phyloP scores from a whole-genome alignment of 176 grass and related monocot species.

The Triticum timopheevii region DNA sequence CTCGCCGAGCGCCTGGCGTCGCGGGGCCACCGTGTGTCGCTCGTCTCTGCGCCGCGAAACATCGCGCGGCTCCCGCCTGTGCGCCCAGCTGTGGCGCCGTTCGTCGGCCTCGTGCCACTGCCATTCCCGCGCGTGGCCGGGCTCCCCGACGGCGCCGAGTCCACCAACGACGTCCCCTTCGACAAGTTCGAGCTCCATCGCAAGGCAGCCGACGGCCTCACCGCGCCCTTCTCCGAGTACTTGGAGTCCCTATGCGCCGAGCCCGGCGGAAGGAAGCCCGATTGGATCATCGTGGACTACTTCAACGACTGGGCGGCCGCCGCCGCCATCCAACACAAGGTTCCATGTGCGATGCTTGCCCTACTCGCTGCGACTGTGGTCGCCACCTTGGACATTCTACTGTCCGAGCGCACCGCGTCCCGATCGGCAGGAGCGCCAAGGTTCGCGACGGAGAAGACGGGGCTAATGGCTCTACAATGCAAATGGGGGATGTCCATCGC shows the following conservation, averaged over 20 bases:
- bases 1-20: slow-evolving; percentile 7
- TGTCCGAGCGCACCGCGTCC: not conserved
- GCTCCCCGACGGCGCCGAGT: slow-evolving; percentile 6
- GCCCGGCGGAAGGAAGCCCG: not conserved
- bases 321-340: not conserved
- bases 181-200: slow-evolving; percentile 8
- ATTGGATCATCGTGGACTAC: slow-evolving; percentile 11
- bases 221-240: slow-evolving; percentile 8
- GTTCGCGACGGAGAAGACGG: not conserved
- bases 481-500: not conserved
- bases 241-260: slow-evolving; percentile 6
- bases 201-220: not conserved
- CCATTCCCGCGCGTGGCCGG: not conserved
- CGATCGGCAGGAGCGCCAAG: not conserved
- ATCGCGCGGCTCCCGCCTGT: slow-evolving; percentile 6
- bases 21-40: not conserved
- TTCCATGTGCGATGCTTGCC: slow-evolving; percentile 5
- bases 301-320: slow-evolving; percentile 7
- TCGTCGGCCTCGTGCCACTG: not conserved
- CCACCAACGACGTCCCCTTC: not conserved
- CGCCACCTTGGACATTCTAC: not conserved
- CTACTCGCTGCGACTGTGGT: not conserved
- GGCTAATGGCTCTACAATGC: not conserved
- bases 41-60: slow-evolving; percentile 2
- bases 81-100: not conserved